Conservation (phyloP, 2,329 filamentous ascomycete species). For the Alternaria tenuissima region DNA sequence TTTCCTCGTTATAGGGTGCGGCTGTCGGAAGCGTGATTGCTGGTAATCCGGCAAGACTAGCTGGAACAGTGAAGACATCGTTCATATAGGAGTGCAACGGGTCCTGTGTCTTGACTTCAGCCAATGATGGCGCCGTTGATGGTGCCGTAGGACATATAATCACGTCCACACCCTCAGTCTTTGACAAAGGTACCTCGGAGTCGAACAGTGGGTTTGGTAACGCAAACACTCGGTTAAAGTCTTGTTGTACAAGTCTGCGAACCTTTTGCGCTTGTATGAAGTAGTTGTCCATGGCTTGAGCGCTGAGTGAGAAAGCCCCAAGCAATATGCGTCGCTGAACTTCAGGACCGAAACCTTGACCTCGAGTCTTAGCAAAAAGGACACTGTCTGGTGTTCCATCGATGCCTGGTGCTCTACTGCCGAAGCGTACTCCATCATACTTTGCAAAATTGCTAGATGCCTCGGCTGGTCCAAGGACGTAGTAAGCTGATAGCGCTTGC, state of each 20-base stretch:
- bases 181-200: constrained; percentile 37
- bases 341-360: constrained; percentile 79
- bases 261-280: constrained; percentile 94
- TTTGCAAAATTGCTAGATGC: constrained; percentile 95
- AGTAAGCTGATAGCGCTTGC: constrained; percentile 90
- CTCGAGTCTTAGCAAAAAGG: constrained; percentile 76
- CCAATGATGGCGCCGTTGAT: constrained; percentile 72
- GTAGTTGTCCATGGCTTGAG: constrained; percentile 92
- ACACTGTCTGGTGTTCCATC: constrained; percentile 63
- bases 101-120: constrained; percentile 63
- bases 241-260: constrained; percentile 80
- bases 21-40: constrained; percentile 81
- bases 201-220: constrained; percentile 71
- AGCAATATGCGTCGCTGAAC: constrained; percentile 87
- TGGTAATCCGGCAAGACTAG: constrained; percentile 89
- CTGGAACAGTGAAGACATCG: constrained; percentile 94
- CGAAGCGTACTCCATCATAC: constrained; percentile 96
- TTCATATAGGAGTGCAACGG: constrained; percentile 85
- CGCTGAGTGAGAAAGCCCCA: constrained; percentile 88
- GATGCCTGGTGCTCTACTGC: constrained; percentile 64
- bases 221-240: constrained; percentile 83
- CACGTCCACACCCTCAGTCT: constrained; percentile 77
- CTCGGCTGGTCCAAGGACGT: constrained; percentile 92
- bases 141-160: constrained; percentile 88
- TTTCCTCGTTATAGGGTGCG: constrained; percentile 39